phyloP scores from a whole-genome alignment of 345 rosid species.

The Populus ilicifolia region DNA sequence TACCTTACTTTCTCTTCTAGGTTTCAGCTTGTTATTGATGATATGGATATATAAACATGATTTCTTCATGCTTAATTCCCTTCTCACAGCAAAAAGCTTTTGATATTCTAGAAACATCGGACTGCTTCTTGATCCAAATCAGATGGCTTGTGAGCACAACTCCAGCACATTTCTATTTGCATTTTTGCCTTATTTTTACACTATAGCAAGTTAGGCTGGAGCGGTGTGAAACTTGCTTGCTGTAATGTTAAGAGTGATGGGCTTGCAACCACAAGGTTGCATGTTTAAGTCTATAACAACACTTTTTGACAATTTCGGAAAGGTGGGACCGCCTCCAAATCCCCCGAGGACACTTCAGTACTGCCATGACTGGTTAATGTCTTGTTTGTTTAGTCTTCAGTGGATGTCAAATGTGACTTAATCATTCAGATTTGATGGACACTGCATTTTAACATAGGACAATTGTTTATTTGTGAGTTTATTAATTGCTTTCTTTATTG shows the following conservation, averaged over 20 bases:
- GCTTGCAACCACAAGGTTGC: too few relatives aligned
- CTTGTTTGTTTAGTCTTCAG: too few relatives aligned
- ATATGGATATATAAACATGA: background rate
- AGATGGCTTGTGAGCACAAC: too few relatives aligned
- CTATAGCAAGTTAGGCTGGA: background rate
- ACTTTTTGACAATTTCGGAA: too few relatives aligned
- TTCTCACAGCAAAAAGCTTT: background rate
- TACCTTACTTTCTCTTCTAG: constrained; percentile 22
- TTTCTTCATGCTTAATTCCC: background rate
- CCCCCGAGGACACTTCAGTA: too few relatives aligned
- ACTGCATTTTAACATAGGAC: background rate
- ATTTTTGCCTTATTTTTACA: background rate
- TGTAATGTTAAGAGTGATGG: too few relatives aligned
- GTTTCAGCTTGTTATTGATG: background rate
- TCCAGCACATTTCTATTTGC: background rate
- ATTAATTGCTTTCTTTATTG: constrained; percentile 1
- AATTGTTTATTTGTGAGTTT: background rate
- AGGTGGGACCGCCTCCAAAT: too few relatives aligned
- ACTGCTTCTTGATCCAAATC: background rate
- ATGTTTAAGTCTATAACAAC: too few relatives aligned
- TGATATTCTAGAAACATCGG: background rate
- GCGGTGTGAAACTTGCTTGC: too few relatives aligned
- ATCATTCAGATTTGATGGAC: background rate
- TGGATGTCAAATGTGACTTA: background rate
- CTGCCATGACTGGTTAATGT: too few relatives aligned